Evolutionary conservation across 352 stramenopile genomes (phyloP).

Genomic region (Globisporangium takayamanum): DNA sequence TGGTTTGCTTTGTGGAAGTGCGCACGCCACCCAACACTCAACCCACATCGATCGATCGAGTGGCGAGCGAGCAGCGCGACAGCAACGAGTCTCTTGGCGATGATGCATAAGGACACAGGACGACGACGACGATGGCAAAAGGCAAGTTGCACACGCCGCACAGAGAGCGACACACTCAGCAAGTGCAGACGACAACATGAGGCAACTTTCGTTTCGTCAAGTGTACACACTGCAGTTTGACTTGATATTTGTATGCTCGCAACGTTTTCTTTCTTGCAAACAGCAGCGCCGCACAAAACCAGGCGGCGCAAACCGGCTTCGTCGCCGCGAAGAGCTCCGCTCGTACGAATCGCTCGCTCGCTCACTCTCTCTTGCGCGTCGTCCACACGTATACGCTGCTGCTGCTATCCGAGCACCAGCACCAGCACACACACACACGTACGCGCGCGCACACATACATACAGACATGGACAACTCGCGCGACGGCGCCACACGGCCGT

Average conservation of each 20-base stretch:
- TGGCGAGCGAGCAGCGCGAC: too few relatives aligned
- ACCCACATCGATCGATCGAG: too few relatives aligned
- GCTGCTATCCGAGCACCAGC: not conserved
- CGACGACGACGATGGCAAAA: not conserved
- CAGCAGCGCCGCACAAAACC: not conserved
- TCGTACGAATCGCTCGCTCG: too few relatives aligned
- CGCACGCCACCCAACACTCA: too few relatives aligned
- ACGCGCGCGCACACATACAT: not conserved
- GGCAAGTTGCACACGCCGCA: too few relatives aligned
- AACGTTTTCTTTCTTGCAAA: not conserved
- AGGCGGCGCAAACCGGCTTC: too few relatives aligned
- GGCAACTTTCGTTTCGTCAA: not conserved
- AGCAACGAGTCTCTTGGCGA: too few relatives aligned
- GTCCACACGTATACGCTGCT: not conserved
- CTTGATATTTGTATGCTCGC: too few relatives aligned
- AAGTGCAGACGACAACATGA: not conserved
- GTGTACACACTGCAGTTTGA: not conserved
- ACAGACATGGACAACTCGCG: slow-evolving; percentile 27
- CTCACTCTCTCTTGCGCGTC: not conserved
- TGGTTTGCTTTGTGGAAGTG: too few relatives aligned
- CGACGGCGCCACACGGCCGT: slow-evolving; percentile 20
- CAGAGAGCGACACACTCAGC: not conserved
- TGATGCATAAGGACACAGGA: too few relatives aligned
- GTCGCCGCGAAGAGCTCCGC: too few relatives aligned
- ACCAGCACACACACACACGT: not conserved